Base-by-base conservation (phyloP, 345 rosid genomes). In the Nephelium lappaceum region DNA sequence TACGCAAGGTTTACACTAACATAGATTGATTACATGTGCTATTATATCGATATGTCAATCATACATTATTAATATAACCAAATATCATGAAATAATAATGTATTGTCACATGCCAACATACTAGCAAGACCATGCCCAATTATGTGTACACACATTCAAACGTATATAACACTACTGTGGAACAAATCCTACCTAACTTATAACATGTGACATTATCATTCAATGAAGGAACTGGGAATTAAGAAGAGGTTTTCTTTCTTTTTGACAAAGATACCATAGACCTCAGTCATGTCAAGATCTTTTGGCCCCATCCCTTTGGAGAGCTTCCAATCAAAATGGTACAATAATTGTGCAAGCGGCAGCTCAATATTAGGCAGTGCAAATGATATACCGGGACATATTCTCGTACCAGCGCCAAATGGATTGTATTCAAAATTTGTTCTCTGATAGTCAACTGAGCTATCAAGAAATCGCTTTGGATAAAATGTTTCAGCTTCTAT, bases 321-420 rank as follows among this genome's bases (percentile, higher is more conserved):
- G 5, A 77, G 69, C 19, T 60, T 45, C 84, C 84, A 81, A 16
- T 81, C 74, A 24, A 77, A 77, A 47, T 77, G 80, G 63, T 67
- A 81, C 63, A 81, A 24, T 49, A 81, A 19, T 42, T 27, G 69
- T 1, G 83, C 79, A 3, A 76, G 76, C 0, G 18, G 58, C 21
- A 81, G 61, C 80, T 84, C 84, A 0, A 69, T 10, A 15, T 61
- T 77, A 0, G 77, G 66, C 15, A 55, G 58, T 11, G 78, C 83
- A 24, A 78, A 72, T 0, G 14, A 18, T 14, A 81, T 49, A 0
- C 86, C 82, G 0, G 80, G 80, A 51, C 84, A 84, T 11, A 81
- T 84, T 49, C 84, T 84, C 65, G 72, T 79, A 18, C 84, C 84
- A 21, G 79, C 82, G 8, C 84, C 83, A 41, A 81, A 81, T 11